Conservation (phyloP, 1,139 yeast genomes). For the Wickerhamiella pararugosa region DNA sequence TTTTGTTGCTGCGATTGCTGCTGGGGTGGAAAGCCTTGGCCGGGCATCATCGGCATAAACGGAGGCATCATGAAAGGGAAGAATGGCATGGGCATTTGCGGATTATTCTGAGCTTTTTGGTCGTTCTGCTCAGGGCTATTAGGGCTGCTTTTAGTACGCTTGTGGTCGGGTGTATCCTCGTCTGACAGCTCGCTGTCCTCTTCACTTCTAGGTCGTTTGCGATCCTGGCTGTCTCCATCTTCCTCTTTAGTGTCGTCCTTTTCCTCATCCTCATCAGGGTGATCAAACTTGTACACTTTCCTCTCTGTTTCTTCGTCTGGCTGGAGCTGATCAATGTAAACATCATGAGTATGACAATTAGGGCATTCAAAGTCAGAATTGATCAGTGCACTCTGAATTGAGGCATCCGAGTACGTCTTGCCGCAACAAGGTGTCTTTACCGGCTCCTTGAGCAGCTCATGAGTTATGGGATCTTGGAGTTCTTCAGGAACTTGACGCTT, state of each 20-base stretch:
- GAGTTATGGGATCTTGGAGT: slow-evolving; percentile 45
- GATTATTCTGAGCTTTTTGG: background rate
- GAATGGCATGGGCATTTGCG: slow-evolving; percentile 2
- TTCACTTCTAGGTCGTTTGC: background rate
- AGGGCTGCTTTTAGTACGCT: no score
- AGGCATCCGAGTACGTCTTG: slow-evolving; percentile 39
- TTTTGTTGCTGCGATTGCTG: background rate
- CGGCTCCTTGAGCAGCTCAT: slow-evolving; percentile 50
- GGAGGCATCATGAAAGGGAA: slow-evolving; percentile 12
- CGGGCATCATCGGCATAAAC: slow-evolving; percentile 8
- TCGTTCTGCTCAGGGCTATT: background rate
- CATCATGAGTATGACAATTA: slow-evolving; percentile 59
- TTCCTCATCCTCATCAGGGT: slow-evolving; percentile 34
- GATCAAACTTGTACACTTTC: slow-evolving; percentile 38
- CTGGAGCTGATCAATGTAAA: slow-evolving; percentile 56
- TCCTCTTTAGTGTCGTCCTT: slow-evolving; percentile 29
- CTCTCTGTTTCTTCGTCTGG: slow-evolving; percentile 45
- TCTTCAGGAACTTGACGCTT: slow-evolving; percentile 41
- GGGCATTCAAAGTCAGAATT: slow-evolving; percentile 89
- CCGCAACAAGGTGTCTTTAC: slow-evolving; percentile 82
- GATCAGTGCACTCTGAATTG: slow-evolving; percentile 58
- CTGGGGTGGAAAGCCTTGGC: background rate
- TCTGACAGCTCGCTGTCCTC: background rate
- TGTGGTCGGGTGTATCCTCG: background rate
- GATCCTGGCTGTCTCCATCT: slow-evolving; percentile 11